These are phyloP conservation scores for Clonostachys rosea DNA, from an alignment of 2,329 filamentous ascomycete genomes.

Conservation along the genomic window DNA sequence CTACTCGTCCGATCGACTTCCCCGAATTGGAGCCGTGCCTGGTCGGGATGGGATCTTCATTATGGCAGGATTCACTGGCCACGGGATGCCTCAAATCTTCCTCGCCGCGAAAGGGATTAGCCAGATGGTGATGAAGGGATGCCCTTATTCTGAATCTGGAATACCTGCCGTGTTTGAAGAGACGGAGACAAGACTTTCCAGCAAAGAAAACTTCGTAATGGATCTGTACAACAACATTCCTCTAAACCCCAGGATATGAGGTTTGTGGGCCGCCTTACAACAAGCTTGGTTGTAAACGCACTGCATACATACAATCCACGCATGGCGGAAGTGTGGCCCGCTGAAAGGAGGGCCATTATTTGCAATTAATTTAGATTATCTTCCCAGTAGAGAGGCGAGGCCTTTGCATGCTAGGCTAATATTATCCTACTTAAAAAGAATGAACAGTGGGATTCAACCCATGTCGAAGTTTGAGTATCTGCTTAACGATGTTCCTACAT, in stretches of 20 bases:
- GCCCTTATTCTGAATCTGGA: slow-evolving; percentile 33
- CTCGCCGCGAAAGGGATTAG: slow-evolving; percentile 30
- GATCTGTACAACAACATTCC: background rate
- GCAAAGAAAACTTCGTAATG: background rate
- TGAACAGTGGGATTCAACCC: too few relatives aligned
- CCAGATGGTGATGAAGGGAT: slow-evolving; percentile 28
- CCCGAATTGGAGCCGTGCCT: slow-evolving; percentile 31
- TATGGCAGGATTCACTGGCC: slow-evolving; percentile 42
- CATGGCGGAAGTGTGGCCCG: too few relatives aligned
- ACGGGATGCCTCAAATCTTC: slow-evolving; percentile 44
- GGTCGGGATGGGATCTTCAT: slow-evolving; percentile 28
- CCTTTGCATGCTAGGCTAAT: too few relatives aligned
- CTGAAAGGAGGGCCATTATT: too few relatives aligned
- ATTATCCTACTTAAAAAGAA: too few relatives aligned
- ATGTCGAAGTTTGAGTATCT: too few relatives aligned
- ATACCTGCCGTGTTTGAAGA: slow-evolving; percentile 26
- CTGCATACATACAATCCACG: too few relatives aligned
- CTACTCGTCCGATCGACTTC: slow-evolving; percentile 31
- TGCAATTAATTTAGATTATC: too few relatives aligned
- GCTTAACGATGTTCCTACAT: too few relatives aligned
- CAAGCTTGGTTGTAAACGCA: too few relatives aligned
- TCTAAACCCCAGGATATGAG: background rate
- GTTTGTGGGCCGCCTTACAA: too few relatives aligned
- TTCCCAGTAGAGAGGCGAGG: too few relatives aligned
- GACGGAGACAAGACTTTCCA: background rate